A percentile compares a stretch with the other conserved stretches of the same genome.
These are phyloP conservation scores for Phialemoniopsis sp. DNA, from an alignment of 2,329 filamentous ascomycete genomes.

Conservation along the genomic window DNA sequence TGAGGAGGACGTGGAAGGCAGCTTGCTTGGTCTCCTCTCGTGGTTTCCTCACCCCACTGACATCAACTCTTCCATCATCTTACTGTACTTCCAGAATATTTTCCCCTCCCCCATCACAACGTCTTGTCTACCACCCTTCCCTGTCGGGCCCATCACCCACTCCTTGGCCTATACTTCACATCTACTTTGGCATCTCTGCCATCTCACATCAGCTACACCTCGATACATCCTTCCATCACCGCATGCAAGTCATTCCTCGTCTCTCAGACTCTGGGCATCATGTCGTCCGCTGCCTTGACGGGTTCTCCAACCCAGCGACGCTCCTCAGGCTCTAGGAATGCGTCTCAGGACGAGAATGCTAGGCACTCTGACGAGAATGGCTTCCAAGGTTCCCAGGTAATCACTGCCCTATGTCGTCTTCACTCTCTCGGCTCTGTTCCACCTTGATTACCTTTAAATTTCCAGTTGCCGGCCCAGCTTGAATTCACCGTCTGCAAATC, in stretches of 20 bases:
- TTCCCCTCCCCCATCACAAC: not conserved
- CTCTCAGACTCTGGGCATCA: slow-evolving; percentile 16
- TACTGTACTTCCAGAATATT: not conserved
- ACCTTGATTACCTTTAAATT: too few relatives aligned
- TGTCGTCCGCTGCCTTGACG: slow-evolving; percentile 33
- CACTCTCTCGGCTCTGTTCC: too few relatives aligned
- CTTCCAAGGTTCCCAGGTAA: slow-evolving; percentile 22
- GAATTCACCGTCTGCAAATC: too few relatives aligned
- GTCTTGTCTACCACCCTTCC: not conserved
- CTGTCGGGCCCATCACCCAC: not conserved
- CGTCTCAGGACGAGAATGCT: slow-evolving; percentile 28
- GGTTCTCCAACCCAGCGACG: slow-evolving; percentile 37
- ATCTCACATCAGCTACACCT: slow-evolving; percentile 7
- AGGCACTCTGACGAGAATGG: slow-evolving; percentile 29
- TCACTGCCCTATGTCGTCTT: slow-evolving; percentile 9
- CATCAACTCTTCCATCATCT: too few relatives aligned
- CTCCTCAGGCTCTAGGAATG: slow-evolving; percentile 22
- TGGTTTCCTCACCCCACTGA: too few relatives aligned
- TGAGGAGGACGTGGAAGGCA: too few relatives aligned
- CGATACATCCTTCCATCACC: slow-evolving; percentile 10
- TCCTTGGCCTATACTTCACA: slow-evolving; percentile 11
- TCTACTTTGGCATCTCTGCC: slow-evolving; percentile 12
- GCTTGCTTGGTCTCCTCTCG: too few relatives aligned
- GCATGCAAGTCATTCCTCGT: not conserved
- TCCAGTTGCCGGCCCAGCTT: too few relatives aligned